Conservation (phyloP, 1,139 yeast species). For the Yamadazyma triangularis region DNA sequence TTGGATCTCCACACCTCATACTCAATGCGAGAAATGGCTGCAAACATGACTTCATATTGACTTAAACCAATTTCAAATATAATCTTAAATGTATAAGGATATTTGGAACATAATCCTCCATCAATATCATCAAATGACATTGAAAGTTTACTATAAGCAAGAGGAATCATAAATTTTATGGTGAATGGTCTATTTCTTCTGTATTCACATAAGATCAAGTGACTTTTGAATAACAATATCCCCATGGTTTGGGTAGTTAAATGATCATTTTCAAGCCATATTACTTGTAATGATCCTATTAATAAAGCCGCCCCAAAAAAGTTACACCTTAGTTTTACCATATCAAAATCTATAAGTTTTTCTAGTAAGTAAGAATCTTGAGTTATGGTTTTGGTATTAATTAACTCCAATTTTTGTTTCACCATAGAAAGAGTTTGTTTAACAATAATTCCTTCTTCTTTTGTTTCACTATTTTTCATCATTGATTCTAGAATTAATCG, state of each 20-base stretch:
- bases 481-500: slow-evolving; percentile 44
- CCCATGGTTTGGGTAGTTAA: slow-evolving; percentile 24
- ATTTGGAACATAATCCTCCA: slow-evolving; percentile 34
- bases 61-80: slow-evolving; percentile 38
- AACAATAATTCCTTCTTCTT: slow-evolving; percentile 1
- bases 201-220: slow-evolving; percentile 28
- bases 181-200: slow-evolving; percentile 18
- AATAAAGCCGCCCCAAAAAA: slow-evolving; percentile 40
- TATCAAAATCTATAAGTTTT: slow-evolving; percentile 5
- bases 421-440: slow-evolving; percentile 9
- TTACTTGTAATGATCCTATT: slow-evolving; percentile 34
- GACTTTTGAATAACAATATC: slow-evolving; percentile 48
- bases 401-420: slow-evolving; percentile 18
- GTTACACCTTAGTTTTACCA: slow-evolving; percentile 8
- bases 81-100: slow-evolving; percentile 34
- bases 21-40: slow-evolving; percentile 32
- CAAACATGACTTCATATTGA: slow-evolving; percentile 44
- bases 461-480: slow-evolving; percentile 10
- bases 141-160: slow-evolving; percentile 28
- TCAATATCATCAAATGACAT: slow-evolving; percentile 19
- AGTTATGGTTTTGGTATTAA: slow-evolving; percentile 21
- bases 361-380: slow-evolving; percentile 5
- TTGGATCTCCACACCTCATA: slow-evolving; percentile 36
- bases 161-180: slow-evolving; percentile 46
- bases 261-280: slow-evolving; percentile 31